These are phyloP conservation scores for Coleophoma eucalyptorum DNA, from an alignment of 2,329 filamentous ascomycete species.

Conservation along the genomic window DNA sequence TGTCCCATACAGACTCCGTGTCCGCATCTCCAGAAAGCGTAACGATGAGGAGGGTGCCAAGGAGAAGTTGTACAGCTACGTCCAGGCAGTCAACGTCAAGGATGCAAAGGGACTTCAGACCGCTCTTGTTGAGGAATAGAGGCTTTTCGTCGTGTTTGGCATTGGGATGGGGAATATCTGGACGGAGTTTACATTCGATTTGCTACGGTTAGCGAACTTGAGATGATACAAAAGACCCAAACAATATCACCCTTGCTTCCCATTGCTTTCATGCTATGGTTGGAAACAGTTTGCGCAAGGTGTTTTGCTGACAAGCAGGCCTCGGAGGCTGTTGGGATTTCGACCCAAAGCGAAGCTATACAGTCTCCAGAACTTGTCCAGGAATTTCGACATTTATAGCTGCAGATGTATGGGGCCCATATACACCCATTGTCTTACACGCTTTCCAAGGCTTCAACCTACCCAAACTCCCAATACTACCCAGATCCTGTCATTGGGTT, in stretches of 20 bases:
- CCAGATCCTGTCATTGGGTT: too few species aligned
- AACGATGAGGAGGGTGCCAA: constrained; percentile 99
- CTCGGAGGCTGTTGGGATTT: background rate
- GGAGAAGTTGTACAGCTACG: constrained; percentile 99
- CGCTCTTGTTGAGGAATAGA: constrained; percentile 74
- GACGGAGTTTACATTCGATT: constrained; percentile 6
- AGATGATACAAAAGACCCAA: constrained; percentile 2
- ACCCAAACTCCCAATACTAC: too few species aligned
- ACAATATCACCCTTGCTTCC: constrained; percentile 2
- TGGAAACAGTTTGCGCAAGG: constrained; percentile 3
- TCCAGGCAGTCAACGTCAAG: constrained; percentile 99
- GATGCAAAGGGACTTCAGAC: constrained; percentile 97
- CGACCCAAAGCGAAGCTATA: too few species aligned
- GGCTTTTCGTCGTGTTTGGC: constrained; percentile 2
- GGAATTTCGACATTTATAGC: too few species aligned
- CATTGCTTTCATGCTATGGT: background rate
- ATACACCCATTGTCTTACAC: too few species aligned
- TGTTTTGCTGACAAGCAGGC: background rate
- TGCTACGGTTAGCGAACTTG: constrained; percentile 9
- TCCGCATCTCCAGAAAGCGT: constrained; percentile 98
- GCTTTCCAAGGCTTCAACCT: too few species aligned
- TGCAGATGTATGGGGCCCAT: too few species aligned
- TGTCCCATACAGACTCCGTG: constrained; percentile 92
- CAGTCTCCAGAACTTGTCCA: too few species aligned
- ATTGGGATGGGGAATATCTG: constrained; percentile 3